Evolutionary conservation across 2,329 filamentous ascomycete species (phyloP), one percentile per base, ranked within the genome.

Genomic region (Ambrosiella beaveri): DNA sequence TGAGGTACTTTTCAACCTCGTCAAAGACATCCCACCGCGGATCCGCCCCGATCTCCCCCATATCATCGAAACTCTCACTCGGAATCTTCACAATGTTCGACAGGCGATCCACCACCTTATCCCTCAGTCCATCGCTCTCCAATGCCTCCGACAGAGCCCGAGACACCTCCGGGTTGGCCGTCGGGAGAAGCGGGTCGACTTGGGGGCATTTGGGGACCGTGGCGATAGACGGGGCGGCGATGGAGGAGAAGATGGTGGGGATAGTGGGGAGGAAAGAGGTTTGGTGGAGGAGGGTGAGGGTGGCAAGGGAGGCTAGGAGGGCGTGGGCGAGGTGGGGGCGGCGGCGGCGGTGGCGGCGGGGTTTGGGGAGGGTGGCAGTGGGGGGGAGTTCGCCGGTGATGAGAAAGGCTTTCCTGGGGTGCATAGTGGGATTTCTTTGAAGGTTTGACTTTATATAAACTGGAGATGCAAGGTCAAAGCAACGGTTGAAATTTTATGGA

Each of bases 1-100:
- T 63, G 38, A 83, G 67, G 39, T 75, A 75, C 7, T 65, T 64
- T 5, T 77, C 75, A 57, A 85, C 74, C 2, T 75, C 68, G 50
- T 73, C 72, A 63, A 86, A 77, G 8, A 77, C 71, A 1, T 78
- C 73, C 75, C 82, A 86, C 56, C 78, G 72, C 49, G 73, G 66
- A 63, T 85, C 82, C 47, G 73, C 68, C 37, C 75, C 77, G 13
- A 82, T 68, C 0, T 69, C 67, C 3, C 75, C 76, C 61, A 81
- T 68, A 61, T 80, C 73, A 62, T 81, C 77, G 57, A 73, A 79
- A 0, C 74, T 75, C 53, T 78, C 69, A 1, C 78, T 79, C 0
- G 77, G 76, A 35, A 81, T 72, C 63, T 75, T 72, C 37, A 83
- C 70, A 19, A 75, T 71, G 2, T 71, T 70, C 12, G 74, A 66